Evolutionary conservation across 306 rosid species (phyloP).

Genomic region (Benincasa hispida): DNA sequence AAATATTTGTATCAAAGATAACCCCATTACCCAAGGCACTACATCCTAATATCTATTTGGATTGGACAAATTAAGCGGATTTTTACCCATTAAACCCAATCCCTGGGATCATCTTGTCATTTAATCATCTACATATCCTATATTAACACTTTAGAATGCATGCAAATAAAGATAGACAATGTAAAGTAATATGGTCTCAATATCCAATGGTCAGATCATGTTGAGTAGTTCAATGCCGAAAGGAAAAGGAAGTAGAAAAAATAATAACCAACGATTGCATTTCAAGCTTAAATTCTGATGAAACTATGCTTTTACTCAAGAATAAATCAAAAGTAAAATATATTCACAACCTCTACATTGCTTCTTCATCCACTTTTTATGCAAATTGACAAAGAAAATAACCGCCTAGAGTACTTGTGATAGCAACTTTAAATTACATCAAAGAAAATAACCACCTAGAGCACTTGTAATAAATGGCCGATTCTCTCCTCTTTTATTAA

Average conservation of each 20-base stretch:
- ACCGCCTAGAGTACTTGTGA: too few relatives aligned
- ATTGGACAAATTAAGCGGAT: background rate
- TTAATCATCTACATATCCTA: background rate
- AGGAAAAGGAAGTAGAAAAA: background rate
- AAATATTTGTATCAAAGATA: too few relatives aligned
- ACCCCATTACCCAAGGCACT: too few relatives aligned
- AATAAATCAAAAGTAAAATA: background rate
- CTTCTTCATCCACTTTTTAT: conserved; percentile 49
- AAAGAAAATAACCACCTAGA: background rate
- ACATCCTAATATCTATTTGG: background rate
- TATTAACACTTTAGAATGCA: background rate
- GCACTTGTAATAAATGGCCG: background rate
- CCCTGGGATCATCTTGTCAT: background rate
- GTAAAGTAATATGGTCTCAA: background rate
- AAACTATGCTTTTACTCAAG: conserved; percentile 1
- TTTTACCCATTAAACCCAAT: background rate
- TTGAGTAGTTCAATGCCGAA: background rate
- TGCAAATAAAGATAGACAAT: background rate
- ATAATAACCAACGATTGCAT: background rate
- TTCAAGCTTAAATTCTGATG: conserved; percentile 11
- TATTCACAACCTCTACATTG: conserved; percentile 29
- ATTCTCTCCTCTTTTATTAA: background rate
- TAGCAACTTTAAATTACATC: background rate
- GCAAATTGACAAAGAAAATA: conserved; percentile 11
- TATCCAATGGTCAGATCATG: background rate